phyloP scores from a whole-genome alignment of 345 rosid species.

The Linum trigynum region DNA sequence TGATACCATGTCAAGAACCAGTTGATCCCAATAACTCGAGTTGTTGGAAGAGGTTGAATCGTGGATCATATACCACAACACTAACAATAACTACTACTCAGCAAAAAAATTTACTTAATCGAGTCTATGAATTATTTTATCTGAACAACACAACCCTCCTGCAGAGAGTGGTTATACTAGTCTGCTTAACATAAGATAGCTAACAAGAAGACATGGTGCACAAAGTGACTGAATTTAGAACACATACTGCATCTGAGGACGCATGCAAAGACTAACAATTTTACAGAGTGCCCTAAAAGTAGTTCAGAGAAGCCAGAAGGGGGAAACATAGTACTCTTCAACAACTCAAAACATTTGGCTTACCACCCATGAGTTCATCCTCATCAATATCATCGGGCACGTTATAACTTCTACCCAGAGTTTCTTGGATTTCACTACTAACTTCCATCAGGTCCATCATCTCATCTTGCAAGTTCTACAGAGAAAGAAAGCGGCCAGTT shows the following conservation, averaged over 20 bases:
- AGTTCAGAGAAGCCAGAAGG: too few species aligned
- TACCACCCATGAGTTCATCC: constrained; percentile 98
- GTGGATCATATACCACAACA: too few species aligned
- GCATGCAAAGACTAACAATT: background rate
- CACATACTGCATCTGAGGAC: background rate
- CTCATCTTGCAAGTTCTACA: constrained; percentile 96
- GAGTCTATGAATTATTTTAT: too few species aligned
- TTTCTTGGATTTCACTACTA: constrained; percentile 92
- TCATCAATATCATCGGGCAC: constrained; percentile 98
- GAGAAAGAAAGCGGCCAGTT: constrained; percentile 4
- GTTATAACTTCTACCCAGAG: constrained; percentile 82
- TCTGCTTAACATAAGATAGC: background rate
- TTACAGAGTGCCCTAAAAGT: background rate
- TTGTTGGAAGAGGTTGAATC: too few species aligned
- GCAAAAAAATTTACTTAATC: background rate
- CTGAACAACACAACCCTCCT: too few species aligned
- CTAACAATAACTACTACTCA: background rate
- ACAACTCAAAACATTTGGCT: constrained; percentile 5
- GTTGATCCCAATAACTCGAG: too few species aligned
- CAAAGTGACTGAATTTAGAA: background rate
- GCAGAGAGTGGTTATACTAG: background rate
- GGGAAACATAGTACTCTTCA: too few species aligned
- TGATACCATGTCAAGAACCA: too few species aligned
- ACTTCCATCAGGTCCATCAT: constrained; percentile 99
- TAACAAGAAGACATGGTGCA: background rate